Evolutionary conservation across 2,329 filamentous ascomycete species (phyloP).

Genomic region (Ascochyta viciae-villosae): DNA sequence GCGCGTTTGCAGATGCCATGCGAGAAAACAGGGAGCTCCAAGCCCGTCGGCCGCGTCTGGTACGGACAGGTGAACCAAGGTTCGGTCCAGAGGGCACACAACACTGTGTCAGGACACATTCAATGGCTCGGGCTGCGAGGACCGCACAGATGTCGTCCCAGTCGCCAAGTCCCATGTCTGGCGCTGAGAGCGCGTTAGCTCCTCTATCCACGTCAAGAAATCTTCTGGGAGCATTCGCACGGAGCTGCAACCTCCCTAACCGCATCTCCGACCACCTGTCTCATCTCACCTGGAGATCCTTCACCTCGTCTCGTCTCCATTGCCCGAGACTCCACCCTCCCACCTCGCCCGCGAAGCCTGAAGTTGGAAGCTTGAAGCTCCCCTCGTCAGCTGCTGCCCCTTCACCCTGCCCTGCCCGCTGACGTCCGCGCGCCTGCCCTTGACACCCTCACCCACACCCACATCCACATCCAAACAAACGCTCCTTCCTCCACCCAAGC

Average conservation of each 20-base stretch:
- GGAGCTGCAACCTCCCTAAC: slow-evolving; percentile 36
- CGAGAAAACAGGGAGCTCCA: background rate
- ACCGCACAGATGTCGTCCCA: slow-evolving; percentile 23
- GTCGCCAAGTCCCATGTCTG: slow-evolving; percentile 28
- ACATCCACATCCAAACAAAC: slow-evolving; percentile 15
- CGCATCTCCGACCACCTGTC: slow-evolving; percentile 34
- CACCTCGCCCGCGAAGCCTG: slow-evolving; percentile 25
- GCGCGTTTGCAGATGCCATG: slow-evolving; percentile 4
- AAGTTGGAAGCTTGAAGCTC: slow-evolving; percentile 29
- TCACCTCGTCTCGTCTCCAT: slow-evolving; percentile 27
- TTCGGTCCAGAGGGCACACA: too few relatives aligned
- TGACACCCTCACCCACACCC: slow-evolving; percentile 9
- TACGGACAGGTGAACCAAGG: too few relatives aligned
- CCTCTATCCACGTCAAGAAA: slow-evolving; percentile 42
- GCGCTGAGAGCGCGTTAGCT: slow-evolving; percentile 33
- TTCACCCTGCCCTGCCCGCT: slow-evolving; percentile 40
- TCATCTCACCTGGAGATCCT: slow-evolving; percentile 31
- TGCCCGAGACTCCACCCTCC: slow-evolving; percentile 25
- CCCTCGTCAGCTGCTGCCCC: slow-evolving; percentile 21
- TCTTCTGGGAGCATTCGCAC: slow-evolving; percentile 37
- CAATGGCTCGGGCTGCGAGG: slow-evolving; percentile 13
- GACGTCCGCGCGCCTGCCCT: slow-evolving; percentile 28
- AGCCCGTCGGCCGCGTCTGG: background rate
- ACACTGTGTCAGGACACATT: background rate
- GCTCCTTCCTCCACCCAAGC: slow-evolving; percentile 18